Evolutionary conservation across 2,329 filamentous ascomycete genomes (phyloP), one percentile per base, ranked within the genome.

Genomic region (Venturiaceae sp.): DNA sequence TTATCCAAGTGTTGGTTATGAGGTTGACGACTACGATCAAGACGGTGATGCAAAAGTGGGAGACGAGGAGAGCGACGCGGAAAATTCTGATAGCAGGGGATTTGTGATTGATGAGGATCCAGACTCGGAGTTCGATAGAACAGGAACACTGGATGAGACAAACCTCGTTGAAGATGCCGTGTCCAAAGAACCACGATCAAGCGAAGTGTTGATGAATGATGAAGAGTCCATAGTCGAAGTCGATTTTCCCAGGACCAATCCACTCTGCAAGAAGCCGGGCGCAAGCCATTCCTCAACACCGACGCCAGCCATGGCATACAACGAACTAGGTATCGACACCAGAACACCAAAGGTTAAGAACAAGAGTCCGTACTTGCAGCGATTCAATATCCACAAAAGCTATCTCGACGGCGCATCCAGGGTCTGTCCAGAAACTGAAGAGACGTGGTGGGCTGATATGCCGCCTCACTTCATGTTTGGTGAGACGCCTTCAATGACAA

Each of bases 361-460:
- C 3, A 32, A 14, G 39, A 32, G n/a, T 9, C 19, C 39, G 5
- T 28, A 30, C 21, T 23, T 46, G 3, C 23, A 23, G 37, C 9
- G 30, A 46, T 41, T 21, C 30, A 1, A 50, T 9, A 57, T 33
- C 13, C 23, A 46, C 28, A n/a, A n/a, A 8, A 50, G 8, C 26
- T n/a, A 34, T 7, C n/a, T 47, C 5, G 44, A 47, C 7, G 41
- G 41, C 14, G 30, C 26, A 9, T 57, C 55, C 19, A 19, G 46
- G 5, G 47, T 54, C 16, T 53, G 28, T 21, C 57, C 46, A 26
- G 32, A 30, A n/a, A 26, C 44, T 13, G 44, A 30, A 32, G 57
- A 58, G 36, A 34, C 21, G 53, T 58, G 57, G 55, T 50, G 33
- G n/a, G 55, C 55, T 28, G 44, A 57, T 33, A 16, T 5, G 19